Evolutionary conservation across 805 yeast genomes (phyloP).

Genomic region (Zygosaccharomyces rouxii): DNA sequence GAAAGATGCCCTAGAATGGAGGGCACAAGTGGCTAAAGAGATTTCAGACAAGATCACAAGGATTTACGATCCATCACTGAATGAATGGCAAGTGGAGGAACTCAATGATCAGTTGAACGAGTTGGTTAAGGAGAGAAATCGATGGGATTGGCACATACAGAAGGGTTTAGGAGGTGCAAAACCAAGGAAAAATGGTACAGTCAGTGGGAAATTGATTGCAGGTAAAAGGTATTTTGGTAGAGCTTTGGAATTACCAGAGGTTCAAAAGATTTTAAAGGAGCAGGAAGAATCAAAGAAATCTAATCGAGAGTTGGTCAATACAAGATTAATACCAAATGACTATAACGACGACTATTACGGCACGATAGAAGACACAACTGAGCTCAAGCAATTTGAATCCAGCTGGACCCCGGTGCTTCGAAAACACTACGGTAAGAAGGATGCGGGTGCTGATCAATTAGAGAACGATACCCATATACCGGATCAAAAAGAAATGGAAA

Average conservation of each 20-base stretch:
- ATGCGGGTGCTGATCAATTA: neutral
- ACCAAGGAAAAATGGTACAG: slow-evolving; percentile 19
- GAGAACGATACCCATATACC: slow-evolving; percentile 26
- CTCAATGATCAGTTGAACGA: slow-evolving; percentile 70
- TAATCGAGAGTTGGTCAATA: slow-evolving; percentile 11
- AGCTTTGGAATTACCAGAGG: slow-evolving; percentile 77
- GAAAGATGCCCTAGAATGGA: slow-evolving; percentile 67
- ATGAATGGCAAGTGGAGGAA: slow-evolving; percentile 63
- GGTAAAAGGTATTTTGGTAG: slow-evolving; percentile 79
- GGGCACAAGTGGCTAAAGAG: slow-evolving; percentile 57
- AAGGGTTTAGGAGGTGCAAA: slow-evolving; percentile 55
- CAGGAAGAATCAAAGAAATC: slow-evolving; percentile 25
- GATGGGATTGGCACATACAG: slow-evolving; percentile 75
- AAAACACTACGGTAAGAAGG: slow-evolving; percentile 14
- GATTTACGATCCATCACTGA: slow-evolving; percentile 56
- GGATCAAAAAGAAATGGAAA: slow-evolving; percentile 39
- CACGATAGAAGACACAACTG: neutral
- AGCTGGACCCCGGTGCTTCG: slow-evolving; percentile 17
- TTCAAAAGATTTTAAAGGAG: slow-evolving; percentile 43
- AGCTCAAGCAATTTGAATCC: slow-evolving; percentile 12
- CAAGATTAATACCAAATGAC: slow-evolving; percentile 12
- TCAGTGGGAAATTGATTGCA: slow-evolving; percentile 34
- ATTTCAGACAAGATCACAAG: slow-evolving; percentile 55
- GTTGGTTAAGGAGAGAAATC: slow-evolving; percentile 57
- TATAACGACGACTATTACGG: slow-evolving; percentile 7